phyloP scores from a whole-genome alignment of 148 eudicot genomes.

The Fagopyrum tataricum region DNA sequence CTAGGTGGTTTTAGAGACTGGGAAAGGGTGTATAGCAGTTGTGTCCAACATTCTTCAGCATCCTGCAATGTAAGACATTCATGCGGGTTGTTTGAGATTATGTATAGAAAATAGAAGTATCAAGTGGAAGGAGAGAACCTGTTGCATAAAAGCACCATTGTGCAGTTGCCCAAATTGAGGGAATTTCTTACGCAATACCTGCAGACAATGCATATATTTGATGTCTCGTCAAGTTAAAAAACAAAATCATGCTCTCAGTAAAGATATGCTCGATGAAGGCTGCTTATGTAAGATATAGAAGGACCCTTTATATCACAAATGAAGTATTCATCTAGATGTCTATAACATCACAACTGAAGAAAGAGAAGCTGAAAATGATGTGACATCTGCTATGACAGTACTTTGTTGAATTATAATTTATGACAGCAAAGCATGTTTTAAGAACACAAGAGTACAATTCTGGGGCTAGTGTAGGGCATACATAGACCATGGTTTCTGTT shows the following conservation, averaged over 20 bases:
- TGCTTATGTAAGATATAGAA: neutral
- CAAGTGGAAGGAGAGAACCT: conserved; percentile 37
- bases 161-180: conserved; percentile 97
- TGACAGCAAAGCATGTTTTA: neutral
- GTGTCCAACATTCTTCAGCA: conserved; percentile 99
- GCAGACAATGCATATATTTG: neutral
- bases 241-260: neutral
- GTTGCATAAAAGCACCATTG: conserved; percentile 94
- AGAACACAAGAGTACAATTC: neutral
- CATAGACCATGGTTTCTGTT: neutral
- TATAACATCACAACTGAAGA: neutral
- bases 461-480: neutral
- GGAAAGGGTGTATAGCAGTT: conserved; percentile 76
- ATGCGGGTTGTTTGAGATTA: neutral
- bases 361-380: neutral
- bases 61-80: conserved; percentile 40
- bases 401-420: neutral
- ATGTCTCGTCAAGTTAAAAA: neutral
- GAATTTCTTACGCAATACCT: conserved; percentile 87
- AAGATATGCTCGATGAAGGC: neutral
- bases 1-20: conserved; percentile 57
- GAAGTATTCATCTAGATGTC: conserved; percentile 1
- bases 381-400: neutral
- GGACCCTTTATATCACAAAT: neutral
- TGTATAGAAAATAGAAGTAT: conserved; percentile 11